Base-by-base conservation (phyloP, 2,329 filamentous ascomycete genomes). In the Monosporascus sp. region DNA sequence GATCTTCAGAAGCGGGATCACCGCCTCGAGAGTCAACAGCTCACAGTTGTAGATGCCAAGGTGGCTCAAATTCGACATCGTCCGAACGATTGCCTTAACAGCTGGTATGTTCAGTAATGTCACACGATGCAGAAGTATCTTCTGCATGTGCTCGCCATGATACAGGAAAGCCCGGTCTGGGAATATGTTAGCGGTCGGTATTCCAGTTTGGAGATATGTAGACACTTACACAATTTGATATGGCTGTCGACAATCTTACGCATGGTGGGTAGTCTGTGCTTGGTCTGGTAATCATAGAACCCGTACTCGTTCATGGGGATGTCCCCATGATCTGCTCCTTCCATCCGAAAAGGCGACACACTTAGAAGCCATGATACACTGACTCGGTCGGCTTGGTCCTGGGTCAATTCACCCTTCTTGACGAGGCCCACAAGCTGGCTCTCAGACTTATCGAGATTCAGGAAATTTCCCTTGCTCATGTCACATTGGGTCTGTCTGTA, bases 1-100 rank as follows among this genome's bases (percentile, higher is more conserved):
- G 0, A 52, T 7, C 1, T 61, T 35, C 4, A 71, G 19, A 0
- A 71, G 31, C 0, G 45, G 31, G 6, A 55, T 41, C 1, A 65
- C 57, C 3, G 51, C 20, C 1, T 58, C 58, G 16, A 71, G 57
- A 47, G 65, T 60, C 1, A 71, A 37, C 0, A 70, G 51, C 16
- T 68, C 66, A 49, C 68, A 70, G 7, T 65, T 59, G 27, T 66
- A 55, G 1, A 70, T 48, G 7, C 60, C 56, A 1, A 71, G 35
- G 0, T 51, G 41, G 44, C 61, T 51, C 0, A 71, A 55, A 17
- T 54, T 57, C 0, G 60, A 60, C 31, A 65, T 52, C 1, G 35
- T 7, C 1, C 52, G 31, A 0, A 70, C n/a, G 3, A 65, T 57
- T 3, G 48, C 31, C 40, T 53, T 27, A 3, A 70, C 35, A 1